Evolutionary conservation across 2,329 filamentous ascomycete genomes (phyloP).

Genomic region (Aspergillus aculeatus): DNA sequence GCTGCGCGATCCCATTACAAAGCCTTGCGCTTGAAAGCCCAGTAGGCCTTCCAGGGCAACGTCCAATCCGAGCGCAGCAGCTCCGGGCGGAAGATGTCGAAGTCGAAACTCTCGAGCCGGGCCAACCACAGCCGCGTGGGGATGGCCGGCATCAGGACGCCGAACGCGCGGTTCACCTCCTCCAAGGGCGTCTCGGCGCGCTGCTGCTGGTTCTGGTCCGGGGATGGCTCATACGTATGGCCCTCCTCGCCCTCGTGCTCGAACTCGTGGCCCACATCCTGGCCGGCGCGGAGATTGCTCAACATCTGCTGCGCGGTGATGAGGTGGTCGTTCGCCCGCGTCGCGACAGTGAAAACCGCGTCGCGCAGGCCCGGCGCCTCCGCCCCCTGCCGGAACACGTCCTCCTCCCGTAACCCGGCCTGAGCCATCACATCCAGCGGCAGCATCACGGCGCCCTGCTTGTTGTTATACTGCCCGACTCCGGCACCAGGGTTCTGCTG

Average conservation of each 20-base stretch:
- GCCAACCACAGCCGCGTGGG: conserved; percentile 76
- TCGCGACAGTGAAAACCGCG: conserved; percentile 88
- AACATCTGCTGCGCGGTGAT: conserved; percentile 94
- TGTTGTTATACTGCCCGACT: conserved; percentile 31
- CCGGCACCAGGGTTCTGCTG: conserved; percentile 43
- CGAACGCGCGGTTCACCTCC: conserved; percentile 68
- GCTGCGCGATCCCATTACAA: conserved; percentile 37
- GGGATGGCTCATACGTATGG: conserved; percentile 47
- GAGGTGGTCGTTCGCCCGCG: conserved; percentile 89
- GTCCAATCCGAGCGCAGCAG: conserved; percentile 73
- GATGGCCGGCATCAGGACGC: conserved; percentile 76
- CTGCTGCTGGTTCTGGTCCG: conserved; percentile 8
- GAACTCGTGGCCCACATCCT: conserved; percentile 79
- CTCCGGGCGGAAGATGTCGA: conserved; percentile 71
- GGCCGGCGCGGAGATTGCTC: conserved; percentile 70
- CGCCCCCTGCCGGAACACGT: conserved; percentile 77
- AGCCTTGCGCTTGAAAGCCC: conserved; percentile 56
- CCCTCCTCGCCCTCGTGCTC: conserved; percentile 81
- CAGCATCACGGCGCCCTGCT: conserved; percentile 69
- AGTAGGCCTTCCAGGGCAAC: conserved; percentile 75
- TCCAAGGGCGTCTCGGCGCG: conserved; percentile 36
- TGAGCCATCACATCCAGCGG: conserved; percentile 90
- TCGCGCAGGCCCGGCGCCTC: conserved; percentile 79
- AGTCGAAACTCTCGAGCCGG: conserved; percentile 74
- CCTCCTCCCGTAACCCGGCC: conserved; percentile 77